Base-by-base conservation (phyloP, 129 eudicot genomes). In the Gnaphalium uliginosum region DNA sequence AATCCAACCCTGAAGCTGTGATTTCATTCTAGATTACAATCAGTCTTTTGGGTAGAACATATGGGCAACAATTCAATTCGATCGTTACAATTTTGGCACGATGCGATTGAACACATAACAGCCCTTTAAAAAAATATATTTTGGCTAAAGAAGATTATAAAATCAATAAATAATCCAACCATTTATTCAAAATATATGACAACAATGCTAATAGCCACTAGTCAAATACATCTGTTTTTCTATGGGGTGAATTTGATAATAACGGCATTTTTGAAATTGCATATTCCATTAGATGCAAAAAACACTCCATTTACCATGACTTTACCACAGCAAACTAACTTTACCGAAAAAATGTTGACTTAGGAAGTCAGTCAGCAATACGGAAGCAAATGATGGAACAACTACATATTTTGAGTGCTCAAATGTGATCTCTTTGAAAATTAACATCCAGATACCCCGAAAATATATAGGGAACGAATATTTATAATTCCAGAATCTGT, bases 41-140 rank as follows among this genome's bases (percentile, higher is more conserved):
- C 68, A 37, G 10, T 43, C 68, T 68, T 68, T 53, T 24, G 26
- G 39, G 37, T 35, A 33, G 41, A 35, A n/a, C 39, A 51, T 24
- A 75, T 22, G 58, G 72, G 33, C 53, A 30, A 19, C 25, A 37
- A 25, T 67, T 56, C 26, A 5, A 24, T 53, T 66, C 18, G 22
- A 56, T 23, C 32, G 35, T 56, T 56, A 35, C 50, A 63, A 75
- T 21, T 75, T 63, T 67, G 67, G 67, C 57, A 66, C 9, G 14
- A 35, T 25, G 37, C 14, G 35, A 65, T 22, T 51, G 53, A 53
- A 53, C 66, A 64, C 17, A 6, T 41, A 21, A 53, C 65, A 56
- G 8, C 27, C 35, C 3, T 25, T 69, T 8, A 50, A 24, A 50
- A 15, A 18, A n/a, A n/a, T 4, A 2, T 73, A 54, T 73, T 73